Conservation (phyloP, 257 asterid species). For the Dorcoceras hygrometricum region DNA sequence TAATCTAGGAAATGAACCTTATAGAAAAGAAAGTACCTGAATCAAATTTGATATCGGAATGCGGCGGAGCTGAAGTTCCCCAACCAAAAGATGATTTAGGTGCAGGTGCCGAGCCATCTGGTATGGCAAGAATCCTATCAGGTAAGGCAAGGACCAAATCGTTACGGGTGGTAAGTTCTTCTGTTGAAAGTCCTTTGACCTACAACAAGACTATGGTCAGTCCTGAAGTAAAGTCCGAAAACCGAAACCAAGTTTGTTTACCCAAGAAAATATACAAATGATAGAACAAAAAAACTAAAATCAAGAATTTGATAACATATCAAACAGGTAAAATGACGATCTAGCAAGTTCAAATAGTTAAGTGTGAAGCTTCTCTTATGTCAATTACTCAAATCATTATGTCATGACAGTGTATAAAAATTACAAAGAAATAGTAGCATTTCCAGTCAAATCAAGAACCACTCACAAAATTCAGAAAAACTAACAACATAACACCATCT, state of each 20-base stretch:
- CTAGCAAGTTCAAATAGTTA: background rate
- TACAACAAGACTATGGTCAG: constrained; percentile 24
- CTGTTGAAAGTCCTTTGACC: constrained; percentile 90
- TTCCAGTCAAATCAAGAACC: background rate
- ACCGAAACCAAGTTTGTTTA: background rate
- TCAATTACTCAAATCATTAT: background rate
- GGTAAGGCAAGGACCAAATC: constrained; percentile 93
- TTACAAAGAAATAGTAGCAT: background rate
- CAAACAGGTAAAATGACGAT: constrained; percentile 9
- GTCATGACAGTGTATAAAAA: background rate
- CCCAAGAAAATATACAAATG: background rate
- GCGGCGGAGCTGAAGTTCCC: constrained; percentile 92
- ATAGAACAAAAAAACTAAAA: constrained; percentile 7
- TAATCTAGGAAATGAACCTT: constrained; percentile 17
- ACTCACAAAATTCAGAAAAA: background rate
- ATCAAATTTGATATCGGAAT: constrained; percentile 82
- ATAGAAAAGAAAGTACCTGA: constrained; percentile 51
- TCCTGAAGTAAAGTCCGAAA: constrained; percentile 4
- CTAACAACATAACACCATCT: background rate
- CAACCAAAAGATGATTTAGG: constrained; percentile 90
- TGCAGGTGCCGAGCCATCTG: constrained; percentile 86
- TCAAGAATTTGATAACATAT: constrained; percentile 12
- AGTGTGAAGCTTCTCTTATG: constrained; percentile 1
- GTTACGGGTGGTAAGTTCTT: constrained; percentile 83
- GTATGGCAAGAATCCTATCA: constrained; percentile 86